Evolutionary conservation across 805 yeast genomes (phyloP).

Genomic region (Helenozyma rhizophorensis): DNA sequence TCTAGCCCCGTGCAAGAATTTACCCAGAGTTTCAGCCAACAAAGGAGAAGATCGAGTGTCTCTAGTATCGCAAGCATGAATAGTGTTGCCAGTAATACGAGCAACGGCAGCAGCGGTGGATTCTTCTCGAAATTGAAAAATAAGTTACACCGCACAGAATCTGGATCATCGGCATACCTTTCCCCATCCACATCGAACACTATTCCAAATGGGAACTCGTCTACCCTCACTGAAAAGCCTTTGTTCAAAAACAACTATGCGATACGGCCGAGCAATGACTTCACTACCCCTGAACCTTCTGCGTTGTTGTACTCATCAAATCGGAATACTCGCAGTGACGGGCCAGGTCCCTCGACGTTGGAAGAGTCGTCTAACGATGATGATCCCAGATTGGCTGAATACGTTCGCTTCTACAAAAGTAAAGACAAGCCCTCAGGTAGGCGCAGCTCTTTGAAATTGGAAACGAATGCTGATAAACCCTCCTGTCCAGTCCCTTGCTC

Average conservation of each 20-base stretch:
- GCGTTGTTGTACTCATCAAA: too few species aligned
- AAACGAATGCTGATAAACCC: too few species aligned
- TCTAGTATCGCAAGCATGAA: slow-evolving; percentile 17
- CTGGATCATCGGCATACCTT: background rate
- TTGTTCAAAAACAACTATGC: too few species aligned
- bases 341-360: background rate
- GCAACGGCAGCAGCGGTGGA: slow-evolving; percentile 16
- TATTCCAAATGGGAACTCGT: too few species aligned
- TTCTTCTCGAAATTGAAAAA: slow-evolving; percentile 36
- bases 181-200: too few species aligned
- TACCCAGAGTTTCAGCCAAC: slow-evolving; percentile 3
- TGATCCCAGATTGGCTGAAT: slow-evolving; percentile 36
- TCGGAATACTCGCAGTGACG: slow-evolving; percentile 1
- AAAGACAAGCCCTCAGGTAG: slow-evolving; percentile 7
- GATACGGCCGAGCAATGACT: too few species aligned
- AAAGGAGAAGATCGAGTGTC: slow-evolving; percentile 17
- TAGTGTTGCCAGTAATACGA: slow-evolving; percentile 12
- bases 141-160: slow-evolving; percentile 20
- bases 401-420: slow-evolving; percentile 30
- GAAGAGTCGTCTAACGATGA: slow-evolving; percentile 5
- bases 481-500: too few species aligned
- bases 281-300: too few species aligned
- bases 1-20: slow-evolving; percentile 1
- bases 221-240: too few species aligned
- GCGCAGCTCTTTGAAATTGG: background rate